Evolutionary conservation across 2,329 filamentous ascomycete species (phyloP).

Genomic region (Alternaria gansuensis): DNA sequence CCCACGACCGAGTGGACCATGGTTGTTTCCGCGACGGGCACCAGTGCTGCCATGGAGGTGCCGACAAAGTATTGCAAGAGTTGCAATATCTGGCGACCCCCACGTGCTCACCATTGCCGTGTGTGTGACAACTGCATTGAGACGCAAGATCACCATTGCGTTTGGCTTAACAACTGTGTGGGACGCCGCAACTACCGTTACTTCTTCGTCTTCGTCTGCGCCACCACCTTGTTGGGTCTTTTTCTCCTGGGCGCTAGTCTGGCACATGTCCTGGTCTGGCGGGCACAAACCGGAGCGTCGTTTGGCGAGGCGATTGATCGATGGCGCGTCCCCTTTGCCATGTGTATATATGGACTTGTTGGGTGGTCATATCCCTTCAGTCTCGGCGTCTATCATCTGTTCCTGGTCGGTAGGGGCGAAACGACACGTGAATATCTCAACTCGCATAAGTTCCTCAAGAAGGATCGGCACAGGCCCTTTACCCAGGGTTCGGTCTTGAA

Average conservation of each 20-base stretch:
- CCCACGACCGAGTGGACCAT: conserved; percentile 93
- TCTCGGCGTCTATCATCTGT: conserved; percentile 87
- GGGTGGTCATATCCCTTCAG: conserved; percentile 81
- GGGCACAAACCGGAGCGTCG: conserved; percentile 67
- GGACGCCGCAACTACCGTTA: conserved; percentile 97
- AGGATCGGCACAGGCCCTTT: conserved; percentile 90
- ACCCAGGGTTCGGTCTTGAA: conserved; percentile 76
- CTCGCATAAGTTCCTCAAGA: conserved; percentile 92
- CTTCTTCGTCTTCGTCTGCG: conserved; percentile 90
- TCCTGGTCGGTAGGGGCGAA: conserved; percentile 88
- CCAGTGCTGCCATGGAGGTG: conserved; percentile 91
- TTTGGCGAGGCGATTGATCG: conserved; percentile 74
- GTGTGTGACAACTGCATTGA: conserved; percentile 97
- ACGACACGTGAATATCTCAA: conserved; percentile 97
- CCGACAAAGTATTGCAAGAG: conserved; percentile 98
- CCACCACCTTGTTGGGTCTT: conserved; percentile 76
- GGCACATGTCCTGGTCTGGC: conserved; percentile 81
- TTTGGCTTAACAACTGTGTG: conserved; percentile 99
- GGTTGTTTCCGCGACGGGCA: conserved; percentile 79
- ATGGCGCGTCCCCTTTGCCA: conserved; percentile 83
- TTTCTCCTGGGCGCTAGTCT: conserved; percentile 81
- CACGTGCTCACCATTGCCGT: conserved; percentile 93
- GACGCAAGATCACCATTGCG: conserved; percentile 96
- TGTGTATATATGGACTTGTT: conserved; percentile 83
- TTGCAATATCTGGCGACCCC: conserved; percentile 96